phyloP scores from a whole-genome alignment of 2,329 filamentous ascomycete genomes.

The Trichoderma atrobrunneum region DNA sequence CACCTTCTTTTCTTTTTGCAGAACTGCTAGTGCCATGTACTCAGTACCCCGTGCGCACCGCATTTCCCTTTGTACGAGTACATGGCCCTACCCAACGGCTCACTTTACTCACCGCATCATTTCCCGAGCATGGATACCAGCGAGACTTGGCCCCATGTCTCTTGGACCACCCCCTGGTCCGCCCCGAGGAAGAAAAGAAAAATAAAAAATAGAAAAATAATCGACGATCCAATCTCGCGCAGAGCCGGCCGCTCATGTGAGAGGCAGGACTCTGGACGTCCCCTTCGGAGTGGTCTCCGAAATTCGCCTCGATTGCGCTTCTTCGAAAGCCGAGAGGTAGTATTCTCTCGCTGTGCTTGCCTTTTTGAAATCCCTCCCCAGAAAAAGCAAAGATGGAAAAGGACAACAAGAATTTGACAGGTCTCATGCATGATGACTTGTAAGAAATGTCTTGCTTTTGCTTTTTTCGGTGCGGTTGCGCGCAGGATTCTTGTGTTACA shows the following conservation, averaged over 20 bases:
- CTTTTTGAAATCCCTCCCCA: not conserved
- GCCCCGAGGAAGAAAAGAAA: not conserved
- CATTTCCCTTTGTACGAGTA: not conserved
- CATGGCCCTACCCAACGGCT: not conserved
- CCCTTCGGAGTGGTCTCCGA: not conserved
- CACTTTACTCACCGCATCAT: slow-evolving; percentile 15
- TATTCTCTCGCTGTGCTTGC: not conserved
- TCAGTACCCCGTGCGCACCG: not conserved
- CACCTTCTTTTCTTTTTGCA: not conserved
- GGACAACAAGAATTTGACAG: not conserved
- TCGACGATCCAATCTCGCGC: slow-evolving; percentile 19
- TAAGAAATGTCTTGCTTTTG: not conserved
- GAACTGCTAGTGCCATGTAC: not conserved
- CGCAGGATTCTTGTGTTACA: not conserved
- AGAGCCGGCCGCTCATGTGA: slow-evolving; percentile 18
- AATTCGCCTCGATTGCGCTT: not conserved
- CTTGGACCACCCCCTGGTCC: not conserved
- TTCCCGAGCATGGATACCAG: slow-evolving; percentile 13
- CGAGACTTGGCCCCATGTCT: not conserved
- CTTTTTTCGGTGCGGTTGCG: not conserved
- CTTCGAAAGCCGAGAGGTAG: not conserved
- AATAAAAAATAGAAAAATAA: not conserved
- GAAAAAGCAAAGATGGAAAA: not conserved
- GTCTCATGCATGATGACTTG: slow-evolving; percentile 3
- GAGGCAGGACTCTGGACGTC: not conserved